A percentile compares a stretch with the other conserved stretches of the same genome.
phyloP scores from a whole-genome alignment of 129 eudicot genomes.

The Sambucus nigra region DNA sequence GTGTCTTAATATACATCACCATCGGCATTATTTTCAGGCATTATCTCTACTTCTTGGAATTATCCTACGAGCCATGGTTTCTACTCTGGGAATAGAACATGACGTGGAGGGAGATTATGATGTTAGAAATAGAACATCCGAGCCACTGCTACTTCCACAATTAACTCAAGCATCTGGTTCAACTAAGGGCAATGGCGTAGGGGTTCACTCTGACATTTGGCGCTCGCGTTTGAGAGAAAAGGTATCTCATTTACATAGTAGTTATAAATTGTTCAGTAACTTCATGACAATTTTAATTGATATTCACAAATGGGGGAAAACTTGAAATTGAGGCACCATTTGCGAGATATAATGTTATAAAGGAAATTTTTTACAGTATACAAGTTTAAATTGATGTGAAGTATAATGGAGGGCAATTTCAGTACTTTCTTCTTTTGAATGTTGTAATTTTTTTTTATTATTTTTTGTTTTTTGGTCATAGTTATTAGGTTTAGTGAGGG shows the following conservation, averaged over 20 bases:
- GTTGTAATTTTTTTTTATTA: too few species aligned
- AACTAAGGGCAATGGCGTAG: slow-evolving; percentile 36
- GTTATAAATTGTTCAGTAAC: too few species aligned
- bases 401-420: too few species aligned
- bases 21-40: slow-evolving; percentile 35
- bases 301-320: too few species aligned
- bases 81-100: slow-evolving; percentile 25
- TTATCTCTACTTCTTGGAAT: slow-evolving; percentile 52
- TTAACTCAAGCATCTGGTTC: slow-evolving; percentile 47
- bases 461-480: too few species aligned
- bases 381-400: too few species aligned
- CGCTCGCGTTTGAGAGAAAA: slow-evolving; percentile 75
- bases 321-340: too few species aligned
- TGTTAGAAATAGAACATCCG: slow-evolving; percentile 43
- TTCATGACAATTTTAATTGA: too few species aligned
- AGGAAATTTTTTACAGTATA: too few species aligned
- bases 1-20: neutral
- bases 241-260: slow-evolving; percentile 25
- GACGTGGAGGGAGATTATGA: slow-evolving; percentile 54
- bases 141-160: slow-evolving; percentile 58
- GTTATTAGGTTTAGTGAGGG: too few species aligned
- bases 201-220: slow-evolving; percentile 64
- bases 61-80: slow-evolving; percentile 53
- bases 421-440: too few species aligned
- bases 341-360: too few species aligned